Evolutionary conservation across 768 basidiomycete species (phyloP).

Genomic region (Mycena epipterygia): DNA sequence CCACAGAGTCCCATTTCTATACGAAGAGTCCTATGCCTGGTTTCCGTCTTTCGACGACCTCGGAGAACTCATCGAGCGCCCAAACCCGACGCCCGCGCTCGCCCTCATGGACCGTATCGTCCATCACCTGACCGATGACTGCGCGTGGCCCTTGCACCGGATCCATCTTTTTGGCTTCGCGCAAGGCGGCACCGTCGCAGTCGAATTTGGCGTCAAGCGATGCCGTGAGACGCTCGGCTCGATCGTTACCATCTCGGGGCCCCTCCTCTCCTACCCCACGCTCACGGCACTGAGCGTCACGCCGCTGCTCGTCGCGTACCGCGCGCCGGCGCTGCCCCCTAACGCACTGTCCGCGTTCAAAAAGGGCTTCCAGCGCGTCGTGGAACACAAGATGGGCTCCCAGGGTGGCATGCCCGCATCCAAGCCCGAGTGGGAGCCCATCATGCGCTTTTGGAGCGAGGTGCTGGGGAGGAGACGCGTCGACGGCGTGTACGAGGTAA

Average conservation of each 20-base stretch:
- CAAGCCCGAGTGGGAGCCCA: constrained; percentile 82
- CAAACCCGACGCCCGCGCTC: constrained; percentile 81
- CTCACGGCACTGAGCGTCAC: constrained; percentile 65
- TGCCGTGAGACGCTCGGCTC: constrained; percentile 73
- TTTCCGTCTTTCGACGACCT: constrained; percentile 85
- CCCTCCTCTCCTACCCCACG: constrained; percentile 85
- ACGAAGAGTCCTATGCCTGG: constrained; percentile 89
- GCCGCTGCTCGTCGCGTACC: constrained; percentile 71
- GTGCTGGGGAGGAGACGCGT: constrained; percentile 66
- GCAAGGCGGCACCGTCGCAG: constrained; percentile 86
- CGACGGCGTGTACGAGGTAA: constrained; percentile 79
- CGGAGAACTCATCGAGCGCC: constrained; percentile 77
- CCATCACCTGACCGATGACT: constrained; percentile 68
- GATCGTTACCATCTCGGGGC: constrained; percentile 77
- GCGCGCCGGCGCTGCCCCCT: constrained; percentile 60
- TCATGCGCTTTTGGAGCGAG: constrained; percentile 92
- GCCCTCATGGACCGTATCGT: constrained; percentile 66
- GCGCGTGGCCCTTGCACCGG: constrained; percentile 73
- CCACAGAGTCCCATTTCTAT: constrained; percentile 79
- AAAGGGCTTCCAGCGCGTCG: constrained; percentile 68
- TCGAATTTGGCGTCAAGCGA: constrained; percentile 70
- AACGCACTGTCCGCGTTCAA: constrained; percentile 65
- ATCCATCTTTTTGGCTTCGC: constrained; percentile 92
- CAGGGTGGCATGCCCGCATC: constrained; percentile 81
- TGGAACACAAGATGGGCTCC: constrained; percentile 62